A percentile compares a stretch with the other conserved stretches of the same genome.
These are phyloP conservation scores for Bothriochloa decipiens DNA, from an alignment of 176 grass and related monocot species.

Conservation along the genomic window DNA sequence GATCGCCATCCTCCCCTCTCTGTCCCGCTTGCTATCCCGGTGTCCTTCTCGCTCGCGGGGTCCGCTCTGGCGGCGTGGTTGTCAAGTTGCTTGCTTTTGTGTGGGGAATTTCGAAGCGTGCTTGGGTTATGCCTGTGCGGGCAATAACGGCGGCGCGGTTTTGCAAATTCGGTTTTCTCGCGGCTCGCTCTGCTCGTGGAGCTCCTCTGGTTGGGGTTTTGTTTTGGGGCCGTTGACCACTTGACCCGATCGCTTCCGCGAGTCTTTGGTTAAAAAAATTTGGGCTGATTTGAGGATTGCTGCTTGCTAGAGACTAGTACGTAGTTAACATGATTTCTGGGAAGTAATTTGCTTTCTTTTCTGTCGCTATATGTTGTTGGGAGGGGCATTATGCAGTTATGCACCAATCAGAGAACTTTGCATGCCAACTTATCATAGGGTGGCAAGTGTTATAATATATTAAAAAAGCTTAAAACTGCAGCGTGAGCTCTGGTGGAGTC, in stretches of 20 bases:
- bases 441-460: not conserved
- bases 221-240: constrained; percentile 41
- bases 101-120: not conserved
- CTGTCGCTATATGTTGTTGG: not conserved
- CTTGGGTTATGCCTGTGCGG: not conserved
- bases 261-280: constrained; percentile 16
- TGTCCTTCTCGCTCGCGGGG: not conserved
- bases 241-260: not conserved
- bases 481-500: not conserved
- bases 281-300: constrained; percentile 1
- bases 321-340: not conserved
- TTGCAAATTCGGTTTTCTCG: constrained; percentile 14
- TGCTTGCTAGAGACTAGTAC: not conserved
- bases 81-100: not conserved
- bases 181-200: not conserved
- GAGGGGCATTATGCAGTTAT: constrained; percentile 18
- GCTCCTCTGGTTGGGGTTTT: not conserved
- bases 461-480: not conserved
- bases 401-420: not conserved
- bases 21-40: not conserved
- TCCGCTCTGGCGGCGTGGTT: not conserved
- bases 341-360: constrained; percentile 7
- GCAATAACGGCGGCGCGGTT: not conserved
- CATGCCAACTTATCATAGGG: constrained; percentile 16
- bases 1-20: not conserved